Conservation (phyloP, 2,329 filamentous ascomycete genomes). For the Cordyceps tenuipes region DNA sequence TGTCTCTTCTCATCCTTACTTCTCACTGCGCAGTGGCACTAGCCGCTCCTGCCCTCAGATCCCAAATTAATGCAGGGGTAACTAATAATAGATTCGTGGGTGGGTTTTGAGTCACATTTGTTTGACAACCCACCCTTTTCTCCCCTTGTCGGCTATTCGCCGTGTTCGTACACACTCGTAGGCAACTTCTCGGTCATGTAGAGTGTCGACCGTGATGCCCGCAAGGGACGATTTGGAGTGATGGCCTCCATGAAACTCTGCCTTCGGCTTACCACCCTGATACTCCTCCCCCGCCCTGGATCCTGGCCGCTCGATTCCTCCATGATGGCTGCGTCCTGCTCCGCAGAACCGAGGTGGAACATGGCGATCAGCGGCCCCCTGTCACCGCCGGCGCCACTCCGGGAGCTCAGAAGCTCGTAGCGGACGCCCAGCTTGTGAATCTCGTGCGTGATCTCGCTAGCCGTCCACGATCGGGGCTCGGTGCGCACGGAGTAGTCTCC, state of each 20-base stretch:
- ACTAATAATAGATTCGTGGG: neutral
- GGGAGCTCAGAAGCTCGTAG: neutral
- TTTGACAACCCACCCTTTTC: too few species aligned
- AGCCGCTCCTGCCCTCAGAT: neutral
- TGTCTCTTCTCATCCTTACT: neutral
- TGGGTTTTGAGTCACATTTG: neutral
- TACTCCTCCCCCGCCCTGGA: neutral
- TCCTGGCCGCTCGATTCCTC: neutral
- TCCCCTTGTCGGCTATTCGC: neutral
- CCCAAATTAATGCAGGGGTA: neutral
- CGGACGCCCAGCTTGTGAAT: neutral
- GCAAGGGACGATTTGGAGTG: neutral
- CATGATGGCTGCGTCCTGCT: neutral
- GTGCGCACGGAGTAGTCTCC: neutral
- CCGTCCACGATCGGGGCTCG: neutral
- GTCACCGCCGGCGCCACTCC: neutral
- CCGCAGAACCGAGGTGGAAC: neutral
- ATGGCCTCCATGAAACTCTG: slow-evolving; percentile 3
- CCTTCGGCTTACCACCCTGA: slow-evolving; percentile 1
- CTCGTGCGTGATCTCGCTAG: neutral
- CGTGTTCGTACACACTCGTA: neutral
- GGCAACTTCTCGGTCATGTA: neutral
- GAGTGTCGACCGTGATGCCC: neutral
- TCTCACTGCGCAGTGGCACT: neutral
- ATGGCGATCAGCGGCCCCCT: neutral